Conservation (phyloP, 2,329 filamentous ascomycete genomes). For the Alternaria atra region DNA sequence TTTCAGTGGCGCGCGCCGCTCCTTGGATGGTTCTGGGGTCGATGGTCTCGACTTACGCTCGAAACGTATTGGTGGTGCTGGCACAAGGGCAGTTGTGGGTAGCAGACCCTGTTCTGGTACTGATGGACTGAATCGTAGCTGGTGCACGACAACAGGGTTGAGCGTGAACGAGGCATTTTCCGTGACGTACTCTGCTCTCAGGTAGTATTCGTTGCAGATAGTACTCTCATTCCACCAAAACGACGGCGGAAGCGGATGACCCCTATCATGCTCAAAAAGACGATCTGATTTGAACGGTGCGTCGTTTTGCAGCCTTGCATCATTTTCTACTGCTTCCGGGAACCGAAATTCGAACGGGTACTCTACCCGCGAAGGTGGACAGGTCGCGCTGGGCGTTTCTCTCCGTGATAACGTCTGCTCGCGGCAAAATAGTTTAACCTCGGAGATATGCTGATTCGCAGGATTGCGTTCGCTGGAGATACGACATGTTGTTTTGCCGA, state of each 20-base stretch:
- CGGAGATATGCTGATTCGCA: conserved; percentile 22
- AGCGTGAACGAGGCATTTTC: conserved; percentile 25
- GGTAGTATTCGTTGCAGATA: conserved; percentile 29
- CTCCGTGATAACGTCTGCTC: conserved; percentile 16
- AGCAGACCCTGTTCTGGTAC: conserved; percentile 18
- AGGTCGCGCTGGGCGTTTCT: conserved; percentile 21
- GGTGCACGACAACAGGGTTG: conserved; percentile 26
- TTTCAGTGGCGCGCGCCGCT: conserved; percentile 14
- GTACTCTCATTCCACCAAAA: conserved; percentile 28
- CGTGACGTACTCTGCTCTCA: conserved; percentile 28
- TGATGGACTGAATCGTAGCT: conserved; percentile 29
- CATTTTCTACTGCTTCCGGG: conserved; percentile 25
- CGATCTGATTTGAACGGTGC: conserved; percentile 13
- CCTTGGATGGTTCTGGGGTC: conserved; percentile 15
- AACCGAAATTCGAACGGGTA: conserved; percentile 38
- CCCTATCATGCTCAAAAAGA: conserved; percentile 21
- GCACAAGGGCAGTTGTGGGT: conserved; percentile 6
- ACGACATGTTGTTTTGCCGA: conserved; percentile 29
- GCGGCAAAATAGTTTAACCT: conserved; percentile 23
- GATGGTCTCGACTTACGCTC: conserved; percentile 21
- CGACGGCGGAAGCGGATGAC: conserved; percentile 29
- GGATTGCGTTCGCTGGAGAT: conserved; percentile 25
- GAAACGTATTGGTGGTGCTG: conserved; percentile 20
- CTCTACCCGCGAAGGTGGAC: conserved; percentile 25
- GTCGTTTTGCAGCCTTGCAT: conserved; percentile 17